These are phyloP conservation scores for Elongisporangium undulatum DNA, from an alignment of 352 stramenopile genomes.

Conservation along the genomic window DNA sequence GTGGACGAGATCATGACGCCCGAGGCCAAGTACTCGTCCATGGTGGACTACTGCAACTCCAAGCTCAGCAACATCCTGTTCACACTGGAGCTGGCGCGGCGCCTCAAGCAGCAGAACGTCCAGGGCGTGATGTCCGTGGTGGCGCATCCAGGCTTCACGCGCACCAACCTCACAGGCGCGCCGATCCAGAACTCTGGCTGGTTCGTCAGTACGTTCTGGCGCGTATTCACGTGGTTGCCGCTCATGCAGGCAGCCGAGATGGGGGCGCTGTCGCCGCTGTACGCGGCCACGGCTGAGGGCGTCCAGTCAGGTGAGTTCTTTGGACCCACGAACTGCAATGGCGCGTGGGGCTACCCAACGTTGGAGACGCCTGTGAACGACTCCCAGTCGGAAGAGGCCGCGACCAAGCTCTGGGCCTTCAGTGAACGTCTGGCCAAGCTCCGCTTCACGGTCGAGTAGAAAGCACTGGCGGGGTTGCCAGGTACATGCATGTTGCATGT, in stretches of 20 bases:
- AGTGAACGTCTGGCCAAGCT: conserved; percentile 23
- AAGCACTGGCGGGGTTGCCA: too few species aligned
- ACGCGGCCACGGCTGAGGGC: conserved; percentile 29
- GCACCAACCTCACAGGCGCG: conserved; percentile 25
- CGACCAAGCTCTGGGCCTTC: conserved; percentile 29
- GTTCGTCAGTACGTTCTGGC: conserved; percentile 21
- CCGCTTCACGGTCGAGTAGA: too few species aligned
- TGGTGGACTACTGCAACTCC: conserved; percentile 33
- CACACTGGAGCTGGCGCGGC: conserved; percentile 33
- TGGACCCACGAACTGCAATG: conserved; percentile 20
- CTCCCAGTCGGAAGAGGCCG: too few species aligned
- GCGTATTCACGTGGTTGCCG: conserved; percentile 24
- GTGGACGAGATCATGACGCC: too few species aligned
- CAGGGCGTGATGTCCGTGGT: conserved; percentile 14
- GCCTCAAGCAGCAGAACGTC: conserved; percentile 17
- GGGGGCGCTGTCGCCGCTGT: conserved; percentile 23
- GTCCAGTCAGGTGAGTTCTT: conserved; percentile 18
- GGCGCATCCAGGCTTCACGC: conserved; percentile 30
- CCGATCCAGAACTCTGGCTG: conserved; percentile 10
- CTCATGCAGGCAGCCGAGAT: conserved; percentile 25
- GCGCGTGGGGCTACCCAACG: conserved; percentile 50
- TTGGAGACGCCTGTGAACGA: too few species aligned
- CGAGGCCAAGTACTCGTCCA: conserved; percentile 8
- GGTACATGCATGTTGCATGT: too few species aligned
- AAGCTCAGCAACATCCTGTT: conserved; percentile 56